Percentiles rank a stretch among this genome's conserved stretches.
Evolutionary conservation across 352 stramenopile genomes (phyloP).

Genomic region (Pythium monospermum): DNA sequence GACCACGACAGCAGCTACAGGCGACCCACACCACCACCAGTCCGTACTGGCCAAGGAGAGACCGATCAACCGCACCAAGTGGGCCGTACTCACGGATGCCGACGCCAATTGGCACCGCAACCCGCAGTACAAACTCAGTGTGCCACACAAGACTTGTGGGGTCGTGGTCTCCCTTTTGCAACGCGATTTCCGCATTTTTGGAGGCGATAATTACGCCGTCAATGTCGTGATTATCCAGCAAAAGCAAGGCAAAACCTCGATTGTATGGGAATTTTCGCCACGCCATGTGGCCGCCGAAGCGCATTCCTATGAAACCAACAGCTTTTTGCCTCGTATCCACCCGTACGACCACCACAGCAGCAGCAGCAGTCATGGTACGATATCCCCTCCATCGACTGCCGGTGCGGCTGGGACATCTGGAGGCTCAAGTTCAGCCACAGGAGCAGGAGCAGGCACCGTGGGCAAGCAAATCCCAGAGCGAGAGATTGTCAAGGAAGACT

Average conservation of each 20-base stretch:
- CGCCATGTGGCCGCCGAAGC: slow-evolving; percentile 60
- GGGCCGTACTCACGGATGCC: slow-evolving; percentile 54
- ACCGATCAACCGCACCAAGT: slow-evolving; percentile 56
- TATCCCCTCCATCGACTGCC: too few species aligned
- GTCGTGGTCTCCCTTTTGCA: slow-evolving; percentile 81
- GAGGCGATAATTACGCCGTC: slow-evolving; percentile 81
- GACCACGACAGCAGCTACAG: slow-evolving; percentile 1
- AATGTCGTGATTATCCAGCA: slow-evolving; percentile 83
- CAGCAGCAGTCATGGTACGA: too few species aligned
- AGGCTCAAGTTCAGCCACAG: too few species aligned
- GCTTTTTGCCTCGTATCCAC: slow-evolving; percentile 27
- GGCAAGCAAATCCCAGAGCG: slow-evolving; percentile 58
- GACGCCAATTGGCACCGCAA: slow-evolving; percentile 91
- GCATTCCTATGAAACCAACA: slow-evolving; percentile 48
- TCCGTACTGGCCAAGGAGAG: slow-evolving; percentile 21
- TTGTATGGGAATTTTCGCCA: slow-evolving; percentile 74
- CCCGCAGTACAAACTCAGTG: slow-evolving; percentile 79
- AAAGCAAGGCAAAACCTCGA: slow-evolving; percentile 46
- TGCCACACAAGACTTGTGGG: slow-evolving; percentile 31
- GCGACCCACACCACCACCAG: slow-evolving; percentile 6
- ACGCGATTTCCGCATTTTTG: slow-evolving; percentile 74
- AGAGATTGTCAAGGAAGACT: slow-evolving; percentile 70
- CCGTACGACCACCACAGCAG: too few species aligned
- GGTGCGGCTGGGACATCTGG: too few species aligned
- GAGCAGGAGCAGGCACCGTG: too few species aligned